Base-by-base conservation (phyloP, 345 rosid genomes). In the Excoecaria cochinchinensis region DNA sequence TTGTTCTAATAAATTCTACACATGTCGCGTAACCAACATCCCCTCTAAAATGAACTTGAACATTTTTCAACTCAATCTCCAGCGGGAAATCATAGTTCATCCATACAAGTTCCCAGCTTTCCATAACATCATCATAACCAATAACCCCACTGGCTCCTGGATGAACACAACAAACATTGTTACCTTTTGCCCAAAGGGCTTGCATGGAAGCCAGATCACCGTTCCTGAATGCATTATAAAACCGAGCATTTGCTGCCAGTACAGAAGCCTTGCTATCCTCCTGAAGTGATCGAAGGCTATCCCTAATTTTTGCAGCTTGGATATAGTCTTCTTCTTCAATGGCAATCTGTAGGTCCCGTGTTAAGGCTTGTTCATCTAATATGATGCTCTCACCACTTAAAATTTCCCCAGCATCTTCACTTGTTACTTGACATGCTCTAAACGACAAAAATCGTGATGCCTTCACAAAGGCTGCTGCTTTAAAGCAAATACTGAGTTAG, bases 51-150 rank as follows among this genome's bases (percentile, higher is more conserved):
- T 90, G 97, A 82, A 83, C 91, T 40, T 73, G 78, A 8, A 86
- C 84, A 57, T 88, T 90, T 80, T 90, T 90, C 81, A 91, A 75
- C 77, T 90, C 92, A 2, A 95, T 93, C 59, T 88, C 86, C 25
- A 91, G 80, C 0, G 98, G 99, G 75, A 91, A 93, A 63, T 93
- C 95, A 44, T 90, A 93, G 82, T 93, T 87, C 90, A 86, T 87
- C 99, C 96, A 88, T 44, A 95, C 97, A 79, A 88, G 77, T 67
- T 91, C 97, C 98, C 98, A 93, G 83, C 99, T 95, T 73, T 93
- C 98, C 84, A 95, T 86, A 39, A 95, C 93, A 16, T 82, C 78
- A 38, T 91, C 97, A 44, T 95, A 89, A 36, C 98, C 95, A 0
- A 84, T 81, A 71, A 95, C 88, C 25, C 94, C 98, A 83, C 89